Conservation (phyloP, 2,329 filamentous ascomycete genomes). For the Penicillium hordei region DNA sequence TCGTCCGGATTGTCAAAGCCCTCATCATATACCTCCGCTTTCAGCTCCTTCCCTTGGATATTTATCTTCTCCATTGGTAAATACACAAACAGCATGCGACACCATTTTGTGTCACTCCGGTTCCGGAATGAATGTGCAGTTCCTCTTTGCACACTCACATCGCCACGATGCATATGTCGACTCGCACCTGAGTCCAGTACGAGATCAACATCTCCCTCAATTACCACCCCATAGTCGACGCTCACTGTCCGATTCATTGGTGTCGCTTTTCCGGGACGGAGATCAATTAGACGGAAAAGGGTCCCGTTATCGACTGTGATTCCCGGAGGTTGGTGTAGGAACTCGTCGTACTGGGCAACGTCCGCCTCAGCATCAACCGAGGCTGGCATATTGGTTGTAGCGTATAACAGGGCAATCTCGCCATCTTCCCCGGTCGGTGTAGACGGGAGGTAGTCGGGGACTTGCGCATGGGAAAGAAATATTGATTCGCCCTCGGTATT, state of each 20-base stretch:
- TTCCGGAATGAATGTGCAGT: slow-evolving; percentile 35
- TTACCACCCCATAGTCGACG: slow-evolving; percentile 40
- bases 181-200: slow-evolving; percentile 38
- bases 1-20: slow-evolving; percentile 18
- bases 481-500: slow-evolving; percentile 37
- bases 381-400: slow-evolving; percentile 30
- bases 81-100: slow-evolving; percentile 35
- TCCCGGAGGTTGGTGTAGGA: slow-evolving; percentile 35
- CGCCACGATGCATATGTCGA: slow-evolving; percentile 34
- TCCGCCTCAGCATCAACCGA: slow-evolving; percentile 34
- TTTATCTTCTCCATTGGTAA: slow-evolving; percentile 30
- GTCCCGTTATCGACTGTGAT: slow-evolving; percentile 34
- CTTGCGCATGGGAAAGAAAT: slow-evolving; percentile 35
- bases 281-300: slow-evolving; percentile 36
- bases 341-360: slow-evolving; percentile 35
- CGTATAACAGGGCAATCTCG: slow-evolving; percentile 33
- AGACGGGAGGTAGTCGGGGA: slow-evolving; percentile 36
- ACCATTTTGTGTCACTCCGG: slow-evolving; percentile 28
- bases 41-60: slow-evolving; percentile 54
- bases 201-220: slow-evolving; percentile 41
- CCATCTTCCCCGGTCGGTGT: slow-evolving; percentile 31
- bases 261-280: slow-evolving; percentile 33
- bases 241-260: slow-evolving; percentile 42
- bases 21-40: slow-evolving; percentile 43
- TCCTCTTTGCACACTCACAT: slow-evolving; percentile 37